A percentile compares a stretch with the other conserved stretches of the same genome.
These are phyloP conservation scores for Trichomonascus vanleenenianus DNA, from an alignment of 805 yeast genomes.

Conservation along the genomic window DNA sequence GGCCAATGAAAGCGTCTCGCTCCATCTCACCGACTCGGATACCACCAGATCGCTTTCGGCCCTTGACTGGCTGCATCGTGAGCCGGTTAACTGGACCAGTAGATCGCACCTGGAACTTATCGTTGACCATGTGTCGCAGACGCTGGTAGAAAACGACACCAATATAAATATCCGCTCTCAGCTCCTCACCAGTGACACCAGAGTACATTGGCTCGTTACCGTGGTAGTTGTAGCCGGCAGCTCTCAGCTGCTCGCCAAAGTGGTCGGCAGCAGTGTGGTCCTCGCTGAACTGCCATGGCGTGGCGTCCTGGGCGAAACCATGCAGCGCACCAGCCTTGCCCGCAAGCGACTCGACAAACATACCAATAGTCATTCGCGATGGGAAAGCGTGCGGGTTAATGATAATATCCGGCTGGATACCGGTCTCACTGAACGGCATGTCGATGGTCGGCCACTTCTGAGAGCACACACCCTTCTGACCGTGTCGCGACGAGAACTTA, in stretches of 20 bases:
- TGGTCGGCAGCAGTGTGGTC: slow-evolving; percentile 93
- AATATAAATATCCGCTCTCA: slow-evolving; percentile 89
- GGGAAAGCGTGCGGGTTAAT: slow-evolving; percentile 99
- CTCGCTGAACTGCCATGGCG: slow-evolving; percentile 94
- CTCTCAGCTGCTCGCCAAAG: slow-evolving; percentile 84
- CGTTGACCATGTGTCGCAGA: slow-evolving; percentile 98
- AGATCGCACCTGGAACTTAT: slow-evolving; percentile 97
- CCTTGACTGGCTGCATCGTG: slow-evolving; percentile 99
- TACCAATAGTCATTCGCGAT: slow-evolving; percentile 99
- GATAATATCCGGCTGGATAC: slow-evolving; percentile 95
- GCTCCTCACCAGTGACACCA: slow-evolving; percentile 97
- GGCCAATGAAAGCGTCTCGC: slow-evolving; percentile 97
- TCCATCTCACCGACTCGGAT: slow-evolving; percentile 99
- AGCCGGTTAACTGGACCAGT: slow-evolving; percentile 96
- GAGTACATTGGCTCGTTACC: slow-evolving; percentile 99
- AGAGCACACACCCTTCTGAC: slow-evolving; percentile 98
- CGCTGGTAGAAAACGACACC: slow-evolving; percentile 98
- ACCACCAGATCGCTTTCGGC: slow-evolving; percentile 98
- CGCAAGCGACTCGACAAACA: slow-evolving; percentile 98
- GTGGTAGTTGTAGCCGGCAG: slow-evolving; percentile 92
- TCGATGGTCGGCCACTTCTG: slow-evolving; percentile 96
- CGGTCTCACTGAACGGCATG: slow-evolving; percentile 94
- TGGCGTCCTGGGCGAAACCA: slow-evolving; percentile 94
- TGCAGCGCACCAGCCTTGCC: slow-evolving; percentile 98
- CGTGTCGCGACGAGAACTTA: slow-evolving; percentile 95